These are phyloP conservation scores for Tolypocladium album DNA, from an alignment of 2,329 filamentous ascomycete species.

Conservation along the genomic window DNA sequence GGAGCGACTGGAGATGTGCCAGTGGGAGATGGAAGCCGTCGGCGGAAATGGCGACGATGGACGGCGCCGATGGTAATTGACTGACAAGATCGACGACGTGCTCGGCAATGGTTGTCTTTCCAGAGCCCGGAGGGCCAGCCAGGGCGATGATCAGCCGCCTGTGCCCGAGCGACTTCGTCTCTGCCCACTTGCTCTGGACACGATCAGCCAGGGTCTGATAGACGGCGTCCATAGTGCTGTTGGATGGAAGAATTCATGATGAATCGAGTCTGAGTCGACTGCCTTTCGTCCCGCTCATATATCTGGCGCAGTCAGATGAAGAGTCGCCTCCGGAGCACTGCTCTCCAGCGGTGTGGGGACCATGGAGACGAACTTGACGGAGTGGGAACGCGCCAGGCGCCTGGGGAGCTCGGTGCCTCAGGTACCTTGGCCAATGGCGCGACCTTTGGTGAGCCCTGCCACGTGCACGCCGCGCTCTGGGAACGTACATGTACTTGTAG, in stretches of 20 bases:
- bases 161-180: constrained; percentile 5
- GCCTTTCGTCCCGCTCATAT: not conserved
- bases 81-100: constrained; percentile 6
- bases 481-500: too few relatives aligned
- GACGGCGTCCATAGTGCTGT: constrained; percentile 11
- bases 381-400: not conserved
- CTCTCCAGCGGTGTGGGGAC: constrained; percentile 1
- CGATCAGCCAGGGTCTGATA: constrained; percentile 13
- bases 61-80: constrained; percentile 5
- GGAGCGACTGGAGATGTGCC: constrained; percentile 13
- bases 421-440: too few relatives aligned
- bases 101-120: constrained; percentile 10
- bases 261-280: not conserved
- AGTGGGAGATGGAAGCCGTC: constrained; percentile 19
- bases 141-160: constrained; percentile 9
- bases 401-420: too few relatives aligned
- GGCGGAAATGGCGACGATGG: constrained; percentile 12
- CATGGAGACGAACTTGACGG: not conserved
- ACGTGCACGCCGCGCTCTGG: too few relatives aligned
- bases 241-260: not conserved
- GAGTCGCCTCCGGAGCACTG: not conserved
- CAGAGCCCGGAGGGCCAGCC: constrained; percentile 10
- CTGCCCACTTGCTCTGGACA: constrained; percentile 10
- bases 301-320: not conserved
- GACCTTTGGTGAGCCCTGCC: too few relatives aligned